These are phyloP conservation scores for Astrocystis sublimbata DNA, from an alignment of 495 filamentous ascomycete genomes.

Conservation along the genomic window DNA sequence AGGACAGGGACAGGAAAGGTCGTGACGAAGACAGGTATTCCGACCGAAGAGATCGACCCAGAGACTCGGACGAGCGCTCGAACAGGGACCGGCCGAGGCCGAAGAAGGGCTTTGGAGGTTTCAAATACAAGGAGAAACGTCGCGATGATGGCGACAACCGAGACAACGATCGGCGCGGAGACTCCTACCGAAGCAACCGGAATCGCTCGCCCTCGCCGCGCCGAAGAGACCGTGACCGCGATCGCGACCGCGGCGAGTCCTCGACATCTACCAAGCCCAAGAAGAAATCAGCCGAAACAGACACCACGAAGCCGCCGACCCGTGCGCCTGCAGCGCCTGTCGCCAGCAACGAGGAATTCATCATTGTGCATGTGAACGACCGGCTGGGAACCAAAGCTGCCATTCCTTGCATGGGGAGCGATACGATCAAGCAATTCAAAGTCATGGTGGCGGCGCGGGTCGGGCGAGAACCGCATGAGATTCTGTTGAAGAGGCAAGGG, in stretches of 20 bases:
- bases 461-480: conserved; percentile 84
- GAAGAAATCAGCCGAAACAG: conserved; percentile 25
- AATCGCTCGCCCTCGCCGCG: conserved; percentile 41
- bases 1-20: conserved; percentile 17
- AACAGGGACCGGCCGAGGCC: conserved; percentile 32
- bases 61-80: conserved; percentile 21
- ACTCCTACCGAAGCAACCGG: conserved; percentile 56
- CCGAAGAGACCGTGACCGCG: conserved; percentile 37
- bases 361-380: conserved; percentile 90
- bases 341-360: conserved; percentile 69
- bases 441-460: conserved; percentile 84
- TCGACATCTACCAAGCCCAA: conserved; percentile 26
- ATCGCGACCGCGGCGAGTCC: conserved; percentile 30
- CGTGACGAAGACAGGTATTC: conserved; percentile 18
- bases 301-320: conserved; percentile 31
- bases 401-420: conserved; percentile 80
- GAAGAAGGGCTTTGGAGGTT: conserved; percentile 53
- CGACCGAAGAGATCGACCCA: conserved; percentile 16
- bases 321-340: conserved; percentile 33
- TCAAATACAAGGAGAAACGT: conserved; percentile 68
- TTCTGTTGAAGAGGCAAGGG: conserved; percentile 86
- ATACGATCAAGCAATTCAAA: conserved; percentile 85
- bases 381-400: conserved; percentile 85
- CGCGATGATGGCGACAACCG: conserved; percentile 51
- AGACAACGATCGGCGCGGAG: conserved; percentile 43